Conservation (phyloP, 2,329 filamentous ascomycete species). For the Aureobasidium sp. region DNA sequence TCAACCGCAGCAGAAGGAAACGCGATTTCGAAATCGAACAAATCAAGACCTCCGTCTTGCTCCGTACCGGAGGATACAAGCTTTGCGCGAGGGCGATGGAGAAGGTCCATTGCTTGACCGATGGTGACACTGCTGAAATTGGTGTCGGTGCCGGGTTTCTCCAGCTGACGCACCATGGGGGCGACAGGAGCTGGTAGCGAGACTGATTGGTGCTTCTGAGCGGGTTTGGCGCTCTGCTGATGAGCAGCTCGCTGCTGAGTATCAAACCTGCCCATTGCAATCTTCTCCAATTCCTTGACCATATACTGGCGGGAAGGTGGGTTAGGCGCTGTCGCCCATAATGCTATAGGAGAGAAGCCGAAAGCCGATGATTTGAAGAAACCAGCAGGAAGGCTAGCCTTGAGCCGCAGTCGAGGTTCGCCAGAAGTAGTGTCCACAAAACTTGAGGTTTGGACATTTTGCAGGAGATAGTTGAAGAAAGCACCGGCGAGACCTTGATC, state of each 20-base stretch:
- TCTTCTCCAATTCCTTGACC: neutral
- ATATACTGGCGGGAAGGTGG: neutral
- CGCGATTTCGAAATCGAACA: neutral
- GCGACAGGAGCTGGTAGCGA: neutral
- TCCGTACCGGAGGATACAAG: neutral
- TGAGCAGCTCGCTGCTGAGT: neutral
- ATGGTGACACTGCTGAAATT: neutral
- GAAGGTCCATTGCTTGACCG: neutral
- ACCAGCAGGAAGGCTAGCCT: neutral
- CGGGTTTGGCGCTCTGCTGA: accelerated
- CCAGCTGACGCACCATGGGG: neutral
- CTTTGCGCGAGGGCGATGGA: neutral
- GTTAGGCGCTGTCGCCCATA: neutral
- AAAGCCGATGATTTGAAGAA: neutral
- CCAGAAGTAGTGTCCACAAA: neutral
- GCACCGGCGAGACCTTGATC: neutral
- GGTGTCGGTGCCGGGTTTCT: neutral
- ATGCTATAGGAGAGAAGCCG: neutral
- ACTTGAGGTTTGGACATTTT: neutral
- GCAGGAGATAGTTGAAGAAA: neutral
- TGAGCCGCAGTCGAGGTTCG: neutral
- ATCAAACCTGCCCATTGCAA: neutral
- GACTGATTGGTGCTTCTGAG: no score
- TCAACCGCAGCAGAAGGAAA: neutral
- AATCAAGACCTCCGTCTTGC: neutral